Base-by-base conservation (phyloP, 331 rosid species). In the Rosa hybrid region DNA sequence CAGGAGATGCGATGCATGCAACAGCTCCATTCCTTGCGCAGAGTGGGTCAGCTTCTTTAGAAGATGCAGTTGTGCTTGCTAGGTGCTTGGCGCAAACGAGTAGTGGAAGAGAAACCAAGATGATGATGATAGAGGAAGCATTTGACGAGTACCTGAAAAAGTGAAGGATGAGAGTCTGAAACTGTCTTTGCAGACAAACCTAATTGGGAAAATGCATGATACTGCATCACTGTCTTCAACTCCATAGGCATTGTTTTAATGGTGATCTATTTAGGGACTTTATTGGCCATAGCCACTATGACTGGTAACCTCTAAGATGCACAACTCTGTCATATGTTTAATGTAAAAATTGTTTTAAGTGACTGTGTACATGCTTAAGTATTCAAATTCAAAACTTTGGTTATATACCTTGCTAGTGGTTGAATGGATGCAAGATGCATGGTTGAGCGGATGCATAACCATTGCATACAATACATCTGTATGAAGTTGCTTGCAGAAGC, bases 11-110 rank as follows among this genome's bases (percentile, higher is more conserved):
- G 57, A 76, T 88, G 89, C 92, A 88, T 73, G 84, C 81, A 20
- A 83, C 84, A 30, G 94, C 87, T 1, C 92, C 92, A n/a, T 90
- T 90, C 75, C 50, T 84, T 71, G 91, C 88, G 67, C 91, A 88
- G 3, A 90, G 93, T 71, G 91, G 93, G n/a, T 77, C 91, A 4
- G 83, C 86, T 3, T 73, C 89, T 17, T 34, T 90, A 7, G 92
- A 90, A 86, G 90, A 90, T 69, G 92, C 90, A 0, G 39, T 90
- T 25, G 94, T 88, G 54, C 88, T 88, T 21, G 92, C 88, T 21
- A 84, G 90, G 50, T 86, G 89, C 84, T 11, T 88, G 7, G 77
- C 86, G 1, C 71, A 74, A 21, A 85, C 64, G 1, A 71, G 0
- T 21, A 75, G 21, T 0, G 39, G 34, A 53, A 13, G 62, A 64